phyloP scores from a whole-genome alignment of 225 moss, liverwort and hornwort species.

The Physcomitrellopsis africana region DNA sequence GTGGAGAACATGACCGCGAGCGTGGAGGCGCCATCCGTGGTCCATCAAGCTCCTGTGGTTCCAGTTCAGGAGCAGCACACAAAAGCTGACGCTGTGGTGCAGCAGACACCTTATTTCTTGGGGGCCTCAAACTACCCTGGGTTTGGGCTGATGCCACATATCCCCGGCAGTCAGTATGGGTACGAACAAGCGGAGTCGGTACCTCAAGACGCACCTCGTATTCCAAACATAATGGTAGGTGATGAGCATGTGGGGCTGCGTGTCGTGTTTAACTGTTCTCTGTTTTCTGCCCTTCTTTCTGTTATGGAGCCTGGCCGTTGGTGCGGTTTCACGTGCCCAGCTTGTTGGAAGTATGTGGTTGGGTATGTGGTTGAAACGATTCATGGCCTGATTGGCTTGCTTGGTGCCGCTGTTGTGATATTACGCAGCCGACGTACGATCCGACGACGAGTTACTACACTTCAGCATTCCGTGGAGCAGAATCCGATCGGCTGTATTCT shows the following conservation, averaged over 20 bases:
- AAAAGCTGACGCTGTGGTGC: conserved; percentile 58
- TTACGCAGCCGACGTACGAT: conserved; percentile 42
- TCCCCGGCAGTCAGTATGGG: conserved; percentile 52
- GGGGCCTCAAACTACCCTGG: conserved; percentile 59
- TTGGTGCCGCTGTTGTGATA: no score
- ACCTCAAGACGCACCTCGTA: conserved; percentile 56
- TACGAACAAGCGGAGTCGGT: conserved; percentile 61
- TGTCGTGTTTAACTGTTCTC: no score
- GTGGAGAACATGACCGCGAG: not conserved
- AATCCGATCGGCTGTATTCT: conserved; percentile 84
- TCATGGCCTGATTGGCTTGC: not conserved
- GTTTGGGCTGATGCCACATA: conserved; percentile 64
- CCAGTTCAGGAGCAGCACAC: conserved; percentile 44
- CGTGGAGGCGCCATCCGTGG: conserved; percentile 42
- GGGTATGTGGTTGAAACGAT: not conserved
- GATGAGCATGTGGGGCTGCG: no score
- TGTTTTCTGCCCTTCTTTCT: no score
- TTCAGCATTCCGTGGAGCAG: conserved; percentile 71
- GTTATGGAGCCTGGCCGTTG: not conserved
- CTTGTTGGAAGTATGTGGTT: no score
- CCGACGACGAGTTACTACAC: conserved; percentile 82
- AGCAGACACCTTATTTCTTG: conserved; percentile 56
- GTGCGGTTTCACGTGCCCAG: not conserved
- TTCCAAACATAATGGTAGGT: conserved; percentile 65
- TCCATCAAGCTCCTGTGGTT: conserved; percentile 35